These are phyloP conservation scores for Psilocybe cubensis DNA, from an alignment of 768 basidiomycete genomes.

Conservation along the genomic window DNA sequence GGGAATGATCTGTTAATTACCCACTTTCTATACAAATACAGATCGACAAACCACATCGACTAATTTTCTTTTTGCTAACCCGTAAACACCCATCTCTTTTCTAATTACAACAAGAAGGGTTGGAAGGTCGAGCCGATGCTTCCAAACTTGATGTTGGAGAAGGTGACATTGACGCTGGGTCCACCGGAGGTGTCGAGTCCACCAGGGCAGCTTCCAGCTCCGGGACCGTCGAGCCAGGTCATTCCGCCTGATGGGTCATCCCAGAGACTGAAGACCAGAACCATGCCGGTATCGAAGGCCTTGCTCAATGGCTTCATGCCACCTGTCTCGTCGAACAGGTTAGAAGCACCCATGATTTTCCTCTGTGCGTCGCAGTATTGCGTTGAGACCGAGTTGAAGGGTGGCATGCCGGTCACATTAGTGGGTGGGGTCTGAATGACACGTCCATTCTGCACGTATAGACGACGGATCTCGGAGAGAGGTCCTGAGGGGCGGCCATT, in stretches of 20 bases:
- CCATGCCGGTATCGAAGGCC: slow-evolving; percentile 48
- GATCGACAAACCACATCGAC: too few species aligned
- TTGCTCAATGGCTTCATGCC: slow-evolving; percentile 40
- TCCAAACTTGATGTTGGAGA: slow-evolving; percentile 16
- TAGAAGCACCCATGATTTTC: slow-evolving; percentile 48
- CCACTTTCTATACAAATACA: too few species aligned
- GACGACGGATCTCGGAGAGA: slow-evolving; percentile 53
- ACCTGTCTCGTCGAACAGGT: slow-evolving; percentile 46
- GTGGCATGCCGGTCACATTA: slow-evolving; percentile 42
- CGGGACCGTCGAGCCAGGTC: slow-evolving; percentile 16
- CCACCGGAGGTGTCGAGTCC: slow-evolving; percentile 16
- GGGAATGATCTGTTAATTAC: too few species aligned
- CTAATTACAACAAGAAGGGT: neutral
- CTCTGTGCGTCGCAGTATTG: slow-evolving; percentile 51
- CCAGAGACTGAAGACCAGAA: slow-evolving; percentile 40
- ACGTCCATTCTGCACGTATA: slow-evolving; percentile 54
- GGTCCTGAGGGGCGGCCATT: slow-evolving; percentile 43
- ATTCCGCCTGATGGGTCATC: slow-evolving; percentile 14
- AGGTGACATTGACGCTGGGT: slow-evolving; percentile 13
- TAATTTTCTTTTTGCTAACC: too few species aligned
- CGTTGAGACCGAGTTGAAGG: slow-evolving; percentile 48
- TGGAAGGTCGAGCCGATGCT: slow-evolving; percentile 9
- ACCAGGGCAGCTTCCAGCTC: slow-evolving; percentile 19
- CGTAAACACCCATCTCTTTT: neutral
- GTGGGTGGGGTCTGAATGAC: slow-evolving; percentile 48